Conservation (phyloP, 2,329 filamentous ascomycete genomes). For the Drechslerella stenobrocha region DNA sequence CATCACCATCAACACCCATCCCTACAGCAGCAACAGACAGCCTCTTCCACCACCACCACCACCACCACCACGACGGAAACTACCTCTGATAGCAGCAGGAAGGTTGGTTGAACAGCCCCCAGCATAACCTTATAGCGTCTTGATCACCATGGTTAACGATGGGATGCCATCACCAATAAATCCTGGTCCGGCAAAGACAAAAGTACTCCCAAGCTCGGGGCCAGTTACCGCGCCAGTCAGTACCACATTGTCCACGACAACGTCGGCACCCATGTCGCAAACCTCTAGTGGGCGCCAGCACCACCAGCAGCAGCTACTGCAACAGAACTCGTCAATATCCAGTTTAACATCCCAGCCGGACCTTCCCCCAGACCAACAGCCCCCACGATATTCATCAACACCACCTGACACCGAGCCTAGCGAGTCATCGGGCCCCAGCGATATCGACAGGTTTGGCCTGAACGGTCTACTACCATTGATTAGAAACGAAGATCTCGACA, state of each 20-base stretch:
- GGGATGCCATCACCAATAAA: not conserved
- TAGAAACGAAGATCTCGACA: slow-evolving; percentile 52
- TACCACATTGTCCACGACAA: slow-evolving; percentile 3
- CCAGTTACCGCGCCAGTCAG: slow-evolving; percentile 12
- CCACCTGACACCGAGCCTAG: slow-evolving; percentile 46
- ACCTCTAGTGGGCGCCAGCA: slow-evolving; percentile 19
- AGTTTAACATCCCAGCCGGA: slow-evolving; percentile 32
- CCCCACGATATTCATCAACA: slow-evolving; percentile 40
- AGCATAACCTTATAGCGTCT: not conserved
- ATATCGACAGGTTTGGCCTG: slow-evolving; percentile 52
- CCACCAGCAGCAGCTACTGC: slow-evolving; percentile 12
- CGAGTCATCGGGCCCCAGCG: slow-evolving; percentile 45
- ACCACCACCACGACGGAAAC: slow-evolving; percentile 18
- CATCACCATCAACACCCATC: slow-evolving; percentile 14
- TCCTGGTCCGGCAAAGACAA: slow-evolving; percentile 9
- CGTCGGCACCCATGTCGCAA: slow-evolving; percentile 25
- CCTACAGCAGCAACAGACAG: slow-evolving; percentile 23
- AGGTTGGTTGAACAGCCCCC: slow-evolving; percentile 19
- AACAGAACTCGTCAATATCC: slow-evolving; percentile 26
- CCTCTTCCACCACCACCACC: slow-evolving; percentile 4
- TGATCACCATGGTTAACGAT: not conserved
- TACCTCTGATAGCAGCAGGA: slow-evolving; percentile 36
- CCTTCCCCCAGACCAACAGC: slow-evolving; percentile 34
- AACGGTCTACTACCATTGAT: slow-evolving; percentile 52
- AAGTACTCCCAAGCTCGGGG: slow-evolving; percentile 18